Conservation (phyloP, 75 land plant species). For the Chamaecyparis obtusa region DNA sequence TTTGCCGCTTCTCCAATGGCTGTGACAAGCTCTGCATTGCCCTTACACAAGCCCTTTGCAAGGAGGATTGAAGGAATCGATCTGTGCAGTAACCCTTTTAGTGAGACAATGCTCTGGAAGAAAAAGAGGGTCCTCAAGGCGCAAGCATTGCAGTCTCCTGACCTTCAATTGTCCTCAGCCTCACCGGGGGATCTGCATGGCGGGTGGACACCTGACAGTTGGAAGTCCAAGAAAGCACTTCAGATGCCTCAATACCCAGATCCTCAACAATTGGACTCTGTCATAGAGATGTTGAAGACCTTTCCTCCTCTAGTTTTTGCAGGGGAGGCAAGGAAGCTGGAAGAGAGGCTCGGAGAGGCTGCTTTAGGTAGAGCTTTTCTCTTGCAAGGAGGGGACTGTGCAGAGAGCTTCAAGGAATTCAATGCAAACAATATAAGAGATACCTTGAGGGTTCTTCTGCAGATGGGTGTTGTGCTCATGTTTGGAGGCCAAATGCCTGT, state of each 20-base stretch:
- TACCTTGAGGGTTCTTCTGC: conserved; percentile 59
- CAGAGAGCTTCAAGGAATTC: conserved; percentile 78
- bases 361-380: conserved; percentile 66
- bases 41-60: neutral
- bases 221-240: conserved; percentile 47
- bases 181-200: neutral
- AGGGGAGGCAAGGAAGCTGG: conserved; percentile 66
- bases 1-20: neutral
- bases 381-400: conserved; percentile 76
- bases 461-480: conserved; percentile 67
- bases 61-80: neutral
- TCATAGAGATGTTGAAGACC: conserved; percentile 25
- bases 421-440: conserved; percentile 65
- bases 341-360: conserved; percentile 61
- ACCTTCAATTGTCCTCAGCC: conserved; percentile 6
- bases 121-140: neutral
- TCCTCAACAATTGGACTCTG: conserved; percentile 36
- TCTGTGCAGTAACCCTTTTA: neutral
- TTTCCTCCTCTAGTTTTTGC: conserved; percentile 78
- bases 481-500: conserved; percentile 82
- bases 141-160: neutral
- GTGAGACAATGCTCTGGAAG: neutral
- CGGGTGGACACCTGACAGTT: conserved; percentile 36
- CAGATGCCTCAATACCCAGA: conserved; percentile 59
- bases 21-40: neutral